These are phyloP conservation scores for Teratosphaeria gauchensis DNA, from an alignment of 2,329 filamentous ascomycete genomes.

Conservation along the genomic window DNA sequence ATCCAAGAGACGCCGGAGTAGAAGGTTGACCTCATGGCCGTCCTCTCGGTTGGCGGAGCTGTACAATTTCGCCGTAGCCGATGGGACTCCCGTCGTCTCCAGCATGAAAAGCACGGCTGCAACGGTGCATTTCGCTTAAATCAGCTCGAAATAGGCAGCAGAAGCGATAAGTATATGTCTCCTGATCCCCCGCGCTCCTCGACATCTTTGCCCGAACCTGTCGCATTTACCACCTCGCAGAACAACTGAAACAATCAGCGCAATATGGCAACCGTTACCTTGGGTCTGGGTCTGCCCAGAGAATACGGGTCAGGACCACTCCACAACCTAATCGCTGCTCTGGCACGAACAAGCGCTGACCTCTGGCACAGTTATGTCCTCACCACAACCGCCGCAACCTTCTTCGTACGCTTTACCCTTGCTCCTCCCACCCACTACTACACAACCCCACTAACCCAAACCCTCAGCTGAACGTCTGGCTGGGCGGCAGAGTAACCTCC, in stretches of 20 bases:
- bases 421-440: not conserved
- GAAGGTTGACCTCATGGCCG: not conserved
- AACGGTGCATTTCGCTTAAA: not conserved
- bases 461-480: conserved; percentile 37
- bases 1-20: not conserved
- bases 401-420: conserved; percentile 28
- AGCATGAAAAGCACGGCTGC: not conserved
- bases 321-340: not conserved
- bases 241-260: not conserved
- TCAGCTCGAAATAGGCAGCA: not conserved
- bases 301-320: conserved; percentile 1
- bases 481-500: conserved; percentile 36
- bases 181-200: not conserved
- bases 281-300: conserved; percentile 1
- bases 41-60: not conserved
- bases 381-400: conserved; percentile 43
- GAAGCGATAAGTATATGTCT: not conserved
- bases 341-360: conserved; percentile 6
- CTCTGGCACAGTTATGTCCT: conserved; percentile 42
- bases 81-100: not conserved
- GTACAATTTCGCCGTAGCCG: not conserved
- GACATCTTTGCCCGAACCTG: not conserved
- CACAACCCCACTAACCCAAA: not conserved
- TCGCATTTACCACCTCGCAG: not conserved
- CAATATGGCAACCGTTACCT: not conserved